These are phyloP conservation scores for Diplosphaera chodatii DNA, from an alignment of 139 green algal genomes.

Conservation along the genomic window DNA sequence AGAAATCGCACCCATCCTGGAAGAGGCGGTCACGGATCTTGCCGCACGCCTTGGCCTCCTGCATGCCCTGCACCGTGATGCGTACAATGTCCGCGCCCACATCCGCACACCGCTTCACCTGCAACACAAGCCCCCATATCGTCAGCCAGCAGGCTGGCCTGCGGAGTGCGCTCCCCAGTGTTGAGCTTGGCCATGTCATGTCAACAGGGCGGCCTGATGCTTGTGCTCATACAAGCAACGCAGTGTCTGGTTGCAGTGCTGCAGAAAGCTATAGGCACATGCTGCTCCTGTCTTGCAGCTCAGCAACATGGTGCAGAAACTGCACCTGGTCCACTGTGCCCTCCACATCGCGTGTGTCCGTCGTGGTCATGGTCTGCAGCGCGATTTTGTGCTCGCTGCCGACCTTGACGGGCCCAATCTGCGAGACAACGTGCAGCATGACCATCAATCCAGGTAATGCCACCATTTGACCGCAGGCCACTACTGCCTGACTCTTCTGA, in stretches of 20 bases:
- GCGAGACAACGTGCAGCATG: constrained; percentile 10
- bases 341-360: constrained; percentile 88
- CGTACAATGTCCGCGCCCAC: constrained; percentile 91
- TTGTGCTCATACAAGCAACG: too few relatives aligned
- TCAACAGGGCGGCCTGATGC: too few relatives aligned
- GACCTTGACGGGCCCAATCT: constrained; percentile 89
- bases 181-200: too few relatives aligned
- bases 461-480: too few relatives aligned
- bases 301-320: neutral
- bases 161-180: too few relatives aligned
- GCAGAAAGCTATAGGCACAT: too few relatives aligned
- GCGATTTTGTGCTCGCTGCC: constrained; percentile 88
- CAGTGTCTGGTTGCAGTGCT: too few relatives aligned
- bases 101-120: constrained; percentile 97
- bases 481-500: too few relatives aligned
- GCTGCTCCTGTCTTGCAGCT: too few relatives aligned
- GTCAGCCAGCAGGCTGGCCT: too few relatives aligned
- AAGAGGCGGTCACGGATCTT: constrained; percentile 91
- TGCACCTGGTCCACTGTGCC: constrained; percentile 86
- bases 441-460: too few relatives aligned
- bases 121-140: neutral
- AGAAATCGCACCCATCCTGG: constrained; percentile 63
- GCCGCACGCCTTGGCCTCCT: constrained; percentile 90
- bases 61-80: constrained; percentile 94
- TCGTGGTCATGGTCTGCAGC: constrained; percentile 98